Conservation (phyloP, 768 basidiomycete genomes). For the Leccinum fibrillosum region DNA sequence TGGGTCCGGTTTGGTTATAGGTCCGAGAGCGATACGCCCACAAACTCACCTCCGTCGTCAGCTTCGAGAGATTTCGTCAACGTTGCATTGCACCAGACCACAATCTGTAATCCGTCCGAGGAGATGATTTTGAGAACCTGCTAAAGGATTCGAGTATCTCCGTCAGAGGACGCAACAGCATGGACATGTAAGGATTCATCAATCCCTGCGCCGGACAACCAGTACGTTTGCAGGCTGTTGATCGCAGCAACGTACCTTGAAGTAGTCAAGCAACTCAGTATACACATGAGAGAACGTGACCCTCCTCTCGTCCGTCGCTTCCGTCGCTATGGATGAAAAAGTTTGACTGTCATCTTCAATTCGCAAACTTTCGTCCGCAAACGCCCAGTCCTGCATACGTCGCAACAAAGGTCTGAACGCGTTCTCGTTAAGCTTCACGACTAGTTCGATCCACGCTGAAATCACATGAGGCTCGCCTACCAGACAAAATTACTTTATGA, state of each 20-base stretch:
- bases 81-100: conserved; percentile 64
- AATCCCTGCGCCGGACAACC: conserved; percentile 50
- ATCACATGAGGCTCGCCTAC: conserved; percentile 54
- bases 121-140: conserved; percentile 16
- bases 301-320: conserved; percentile 40
- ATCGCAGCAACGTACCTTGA: conserved; percentile 55
- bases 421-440: conserved; percentile 89
- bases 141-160: conserved; percentile 56
- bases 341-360: background rate
- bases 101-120: conserved; percentile 41
- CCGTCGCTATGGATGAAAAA: background rate
- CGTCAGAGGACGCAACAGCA: conserved; percentile 63
- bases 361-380: conserved; percentile 43
- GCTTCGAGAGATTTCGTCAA: conserved; percentile 66
- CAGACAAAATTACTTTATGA: background rate
- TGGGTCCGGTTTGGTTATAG: background rate
- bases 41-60: conserved; percentile 74
- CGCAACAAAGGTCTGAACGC: conserved; percentile 91
- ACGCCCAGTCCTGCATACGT: conserved; percentile 93
- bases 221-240: background rate
- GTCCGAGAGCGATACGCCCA: background rate
- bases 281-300: conserved; percentile 77
- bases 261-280: conserved; percentile 72
- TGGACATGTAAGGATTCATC: conserved; percentile 90
- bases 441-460: conserved; percentile 80